phyloP scores from a whole-genome alignment of 768 basidiomycete species.

The Multifurca ochricompacta region DNA sequence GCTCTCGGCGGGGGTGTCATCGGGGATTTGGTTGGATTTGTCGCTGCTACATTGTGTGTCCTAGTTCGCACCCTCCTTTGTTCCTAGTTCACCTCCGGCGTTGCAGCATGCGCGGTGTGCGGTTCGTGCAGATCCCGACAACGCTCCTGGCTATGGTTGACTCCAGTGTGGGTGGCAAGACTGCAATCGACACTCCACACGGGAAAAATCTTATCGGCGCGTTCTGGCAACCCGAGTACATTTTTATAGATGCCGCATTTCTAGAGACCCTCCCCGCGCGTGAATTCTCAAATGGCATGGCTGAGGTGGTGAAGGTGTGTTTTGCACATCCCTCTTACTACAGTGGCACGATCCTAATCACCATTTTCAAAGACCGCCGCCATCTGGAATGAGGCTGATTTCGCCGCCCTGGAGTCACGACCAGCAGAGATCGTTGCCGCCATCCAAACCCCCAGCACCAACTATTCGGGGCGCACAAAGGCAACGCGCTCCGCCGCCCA shows the following conservation, averaged over 20 bases:
- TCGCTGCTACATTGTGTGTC: conserved; percentile 92
- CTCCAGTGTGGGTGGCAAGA: conserved; percentile 95
- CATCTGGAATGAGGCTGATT: conserved; percentile 94
- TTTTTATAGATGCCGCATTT: conserved; percentile 97
- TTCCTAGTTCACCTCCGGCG: background rate
- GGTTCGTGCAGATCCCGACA: conserved; percentile 93
- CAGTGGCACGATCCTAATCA: background rate
- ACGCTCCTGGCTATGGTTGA: conserved; percentile 98
- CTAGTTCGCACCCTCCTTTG: background rate
- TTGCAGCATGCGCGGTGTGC: conserved; percentile 90
- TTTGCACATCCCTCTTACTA: background rate
- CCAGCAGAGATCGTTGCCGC: conserved; percentile 81
- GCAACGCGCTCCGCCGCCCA: conserved; percentile 67
- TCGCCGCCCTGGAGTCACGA: conserved; percentile 79
- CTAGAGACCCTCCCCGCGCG: conserved; percentile 85
- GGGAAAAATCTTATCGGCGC: conserved; percentile 98
- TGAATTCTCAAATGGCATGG: conserved; percentile 99
- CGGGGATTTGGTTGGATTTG: conserved; percentile 93
- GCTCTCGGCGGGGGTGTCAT: conserved; percentile 97
- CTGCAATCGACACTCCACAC: conserved; percentile 96
- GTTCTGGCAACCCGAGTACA: conserved; percentile 96
- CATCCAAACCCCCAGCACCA: conserved; percentile 60
- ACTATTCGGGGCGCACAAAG: conserved; percentile 49
- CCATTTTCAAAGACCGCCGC: conserved; percentile 71
- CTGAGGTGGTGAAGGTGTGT: conserved; percentile 88